Evolutionary conservation across 371 early-diverging fungal genomes (phyloP).

Genomic region (Basidiobolus heterosporus): DNA sequence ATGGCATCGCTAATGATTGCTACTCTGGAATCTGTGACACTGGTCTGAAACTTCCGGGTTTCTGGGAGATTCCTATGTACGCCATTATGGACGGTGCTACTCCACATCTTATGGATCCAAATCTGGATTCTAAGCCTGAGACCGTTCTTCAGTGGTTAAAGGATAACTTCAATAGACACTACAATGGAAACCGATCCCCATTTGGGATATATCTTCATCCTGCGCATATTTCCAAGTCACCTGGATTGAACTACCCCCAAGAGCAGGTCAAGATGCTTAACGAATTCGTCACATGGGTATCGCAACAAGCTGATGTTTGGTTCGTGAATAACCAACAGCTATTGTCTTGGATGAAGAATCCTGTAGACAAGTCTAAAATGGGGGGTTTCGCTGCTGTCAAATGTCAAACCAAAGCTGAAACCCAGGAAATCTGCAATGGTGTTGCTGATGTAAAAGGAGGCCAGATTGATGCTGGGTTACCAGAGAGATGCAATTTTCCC

Average conservation of each 20-base stretch:
- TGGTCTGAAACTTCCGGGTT: conserved; percentile 30
- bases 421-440: conserved; percentile 60
- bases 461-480: conserved; percentile 19
- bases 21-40: conserved; percentile 38
- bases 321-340: conserved; percentile 46
- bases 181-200: conserved; percentile 42
- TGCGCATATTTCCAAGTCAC: conserved; percentile 24
- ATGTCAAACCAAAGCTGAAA: conserved; percentile 34
- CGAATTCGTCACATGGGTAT: conserved; percentile 26
- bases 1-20: conserved; percentile 54
- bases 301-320: conserved; percentile 39
- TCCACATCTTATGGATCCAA: conserved; percentile 51
- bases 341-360: conserved; percentile 49
- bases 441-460: conserved; percentile 30
- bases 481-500: conserved; percentile 35
- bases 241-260: conserved; percentile 18
- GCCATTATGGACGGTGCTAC: conserved; percentile 16
- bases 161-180: conserved; percentile 42
- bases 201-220: conserved; percentile 37
- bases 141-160: conserved; percentile 29
- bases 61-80: conserved; percentile 60
- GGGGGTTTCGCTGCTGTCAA: conserved; percentile 36
- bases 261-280: conserved; percentile 17
- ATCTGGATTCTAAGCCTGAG: conserved; percentile 28
- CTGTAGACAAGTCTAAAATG: conserved; percentile 37